phyloP scores from a whole-genome alignment of 306 rosid species.

The Morella rubra region DNA sequence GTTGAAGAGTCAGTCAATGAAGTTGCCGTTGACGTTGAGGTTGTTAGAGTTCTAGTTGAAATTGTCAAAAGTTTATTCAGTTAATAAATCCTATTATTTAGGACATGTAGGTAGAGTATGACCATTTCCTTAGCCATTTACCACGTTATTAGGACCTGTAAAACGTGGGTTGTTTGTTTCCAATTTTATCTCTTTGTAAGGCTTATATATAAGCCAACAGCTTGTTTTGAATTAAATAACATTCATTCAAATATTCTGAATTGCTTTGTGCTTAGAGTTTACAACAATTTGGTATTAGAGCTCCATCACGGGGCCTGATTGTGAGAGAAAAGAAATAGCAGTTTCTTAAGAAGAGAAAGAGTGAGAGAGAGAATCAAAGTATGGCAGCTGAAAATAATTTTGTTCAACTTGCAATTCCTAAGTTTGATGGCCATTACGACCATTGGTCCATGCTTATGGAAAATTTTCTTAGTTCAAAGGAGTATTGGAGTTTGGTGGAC shows the following conservation, averaged over 20 bases:
- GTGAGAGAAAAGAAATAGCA: neutral
- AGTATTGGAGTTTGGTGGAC: slow-evolving; percentile 21
- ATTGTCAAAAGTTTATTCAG: neutral
- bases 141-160: slow-evolving; percentile 1
- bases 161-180: slow-evolving; percentile 10
- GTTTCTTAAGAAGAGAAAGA: slow-evolving; percentile 9
- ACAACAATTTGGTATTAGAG: neutral
- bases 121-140: slow-evolving; percentile 16
- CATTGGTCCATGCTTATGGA: slow-evolving; percentile 26
- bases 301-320: neutral
- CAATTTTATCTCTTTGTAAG: slow-evolving; percentile 7
- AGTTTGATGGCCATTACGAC: slow-evolving; percentile 20
- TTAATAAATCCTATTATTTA: neutral
- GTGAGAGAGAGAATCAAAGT: slow-evolving; percentile 1
- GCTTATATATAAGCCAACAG: slow-evolving; percentile 3
- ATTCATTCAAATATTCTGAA: neutral
- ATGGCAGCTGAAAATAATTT: slow-evolving; percentile 16
- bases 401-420: slow-evolving; percentile 9
- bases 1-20: no score
- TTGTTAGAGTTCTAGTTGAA: neutral
- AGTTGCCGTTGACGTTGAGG: neutral
- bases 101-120: slow-evolving; percentile 15
- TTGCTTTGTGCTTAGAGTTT: neutral
- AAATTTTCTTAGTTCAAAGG: slow-evolving; percentile 1
- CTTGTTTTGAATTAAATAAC: neutral